Evolutionary conservation across 2,329 filamentous ascomycete genomes (phyloP).

Genomic region (Trichophyton equinum): DNA sequence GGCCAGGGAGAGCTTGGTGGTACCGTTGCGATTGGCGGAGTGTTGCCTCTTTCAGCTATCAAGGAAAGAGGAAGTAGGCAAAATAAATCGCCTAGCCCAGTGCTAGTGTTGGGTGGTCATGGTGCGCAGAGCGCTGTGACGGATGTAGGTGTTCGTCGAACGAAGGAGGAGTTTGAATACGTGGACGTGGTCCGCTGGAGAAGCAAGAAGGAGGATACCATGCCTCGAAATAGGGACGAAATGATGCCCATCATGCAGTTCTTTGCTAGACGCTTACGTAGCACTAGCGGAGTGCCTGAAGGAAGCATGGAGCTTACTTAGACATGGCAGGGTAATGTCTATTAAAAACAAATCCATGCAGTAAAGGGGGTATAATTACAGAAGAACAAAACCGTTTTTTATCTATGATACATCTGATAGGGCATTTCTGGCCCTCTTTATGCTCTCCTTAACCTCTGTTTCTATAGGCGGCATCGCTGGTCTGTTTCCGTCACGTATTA

Average conservation of each 20-base stretch:
- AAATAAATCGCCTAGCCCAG: slow-evolving; percentile 29
- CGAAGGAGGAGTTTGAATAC: slow-evolving; percentile 54
- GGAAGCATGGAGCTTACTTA: slow-evolving; percentile 33
- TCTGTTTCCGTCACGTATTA: slow-evolving; percentile 36
- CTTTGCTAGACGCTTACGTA: slow-evolving; percentile 34
- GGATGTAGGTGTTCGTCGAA: slow-evolving; percentile 48
- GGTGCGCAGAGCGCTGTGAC: slow-evolving; percentile 41
- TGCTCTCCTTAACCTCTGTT: slow-evolving; percentile 33
- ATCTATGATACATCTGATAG: slow-evolving; percentile 27
- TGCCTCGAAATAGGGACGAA: slow-evolving; percentile 75
- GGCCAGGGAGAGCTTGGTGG: slow-evolving; percentile 22
- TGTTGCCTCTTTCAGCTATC: slow-evolving; percentile 26
- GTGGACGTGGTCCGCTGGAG: slow-evolving; percentile 58
- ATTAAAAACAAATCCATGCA: not conserved
- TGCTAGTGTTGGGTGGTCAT: slow-evolving; percentile 31
- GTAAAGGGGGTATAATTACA: slow-evolving; percentile 5
- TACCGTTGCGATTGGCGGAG: slow-evolving; percentile 33
- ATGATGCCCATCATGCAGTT: slow-evolving; percentile 85
- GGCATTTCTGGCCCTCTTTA: slow-evolving; percentile 36
- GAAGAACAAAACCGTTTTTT: slow-evolving; percentile 12
- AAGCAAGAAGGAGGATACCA: slow-evolving; percentile 57
- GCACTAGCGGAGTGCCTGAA: slow-evolving; percentile 34
- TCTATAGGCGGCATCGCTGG: slow-evolving; percentile 25
- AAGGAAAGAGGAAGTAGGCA: slow-evolving; percentile 13
- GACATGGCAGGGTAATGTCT: not conserved